Evolutionary conservation across 108 stramenopile species (phyloP), one percentile per base, ranked within the genome.

Genomic region (Skeletonema menzelii): DNA sequence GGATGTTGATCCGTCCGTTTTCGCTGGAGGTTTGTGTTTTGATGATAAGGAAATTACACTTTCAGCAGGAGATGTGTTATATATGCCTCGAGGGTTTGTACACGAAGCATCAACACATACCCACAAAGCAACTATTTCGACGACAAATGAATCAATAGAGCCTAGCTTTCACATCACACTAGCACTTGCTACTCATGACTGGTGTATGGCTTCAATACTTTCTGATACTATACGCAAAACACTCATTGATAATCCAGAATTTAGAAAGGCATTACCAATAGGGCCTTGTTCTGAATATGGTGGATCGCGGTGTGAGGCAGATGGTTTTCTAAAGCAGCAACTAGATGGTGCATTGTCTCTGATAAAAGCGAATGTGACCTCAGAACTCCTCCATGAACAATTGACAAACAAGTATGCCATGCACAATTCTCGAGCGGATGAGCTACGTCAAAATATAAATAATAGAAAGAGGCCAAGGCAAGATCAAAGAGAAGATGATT

Each of bases 111-210:
- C 77, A 5, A 83, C 82, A 3, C 56, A 73, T 19, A 46, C 60
- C 32, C 35, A 5, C n/a, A 44, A 59, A n/a, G 74, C 40, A 42
- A 62, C 1, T 19, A 47, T 28, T 67, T 55, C 5, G 49, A 22
- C 5, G 3, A 22, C 20, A 53, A 22, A 22, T 22, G 49, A 24
- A 53, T 7, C n/a, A 53, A 53, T 22, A 20, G 49, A 58, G 22
- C 79, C 87, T 60, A 90, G 88, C 65, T 91, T 91, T 63, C 94
- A 95, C 68, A 61, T 82, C 4, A 95, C 94, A 19, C 35, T 92
- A 63, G 94, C 94, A 5, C 59, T 95, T 17, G 90, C 94, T 19
- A 95, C 94, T 5, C 90, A 92, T 76, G 94, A 95, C 82, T 95
- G 94, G 94, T 86, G 88, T n/a, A 38, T 88, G 44, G 83, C 88